Evolutionary conservation across 1,139 yeast genomes (phyloP), one percentile per base, ranked within the genome.

Genomic region (Scheffersomyces illinoinensis): DNA sequence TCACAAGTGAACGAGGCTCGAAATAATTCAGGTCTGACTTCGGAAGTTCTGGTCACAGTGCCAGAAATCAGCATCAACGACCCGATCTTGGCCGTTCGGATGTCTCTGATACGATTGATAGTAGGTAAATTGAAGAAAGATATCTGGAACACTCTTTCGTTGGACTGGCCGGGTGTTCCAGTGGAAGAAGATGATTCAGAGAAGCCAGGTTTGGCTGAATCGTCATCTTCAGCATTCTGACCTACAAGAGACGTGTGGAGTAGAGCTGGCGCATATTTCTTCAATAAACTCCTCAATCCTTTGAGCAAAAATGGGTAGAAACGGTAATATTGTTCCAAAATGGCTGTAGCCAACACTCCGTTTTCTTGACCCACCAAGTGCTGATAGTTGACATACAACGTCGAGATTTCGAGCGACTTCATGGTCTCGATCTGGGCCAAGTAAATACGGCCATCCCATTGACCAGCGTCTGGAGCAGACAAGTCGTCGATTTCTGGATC

Each of bases 21-120:
- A 77, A 84, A 92, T 60, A 95, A 82, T 73, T 96, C 99, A 0
- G 99, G 99, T 61, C 99, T 86, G 18, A 96, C 98, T 76, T 96
- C 99, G 43, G 97, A 90, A 1, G 99, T 93, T 73, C 99, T 84
- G 0, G 99, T 95, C 2, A 96, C 97, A 0, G 99, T 96, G 55
- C 99, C 99, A 49, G 96, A 88, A 48, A 95, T 90, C 14, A 96
- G 82, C 79, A 92, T 83, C 62, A 95, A 81, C 8, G 91, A 82
- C 19, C 99, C 99, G 61, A 95, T 90, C 66, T 89, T 89, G 66
- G 91, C 96, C 1, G 98, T 91, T 67, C 96, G 85, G 59, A 95
- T 83, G 68, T 95, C 99, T 69, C 99, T 86, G 65, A 95, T 90
- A 72, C 97, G 85, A 70, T 91, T 87, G 20, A 90, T 84, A 1